A percentile compares a stretch with the other conserved stretches of the same genome.
Evolutionary conservation across 306 rosid species (phyloP).

Genomic region (Alnus glutinosa): DNA sequence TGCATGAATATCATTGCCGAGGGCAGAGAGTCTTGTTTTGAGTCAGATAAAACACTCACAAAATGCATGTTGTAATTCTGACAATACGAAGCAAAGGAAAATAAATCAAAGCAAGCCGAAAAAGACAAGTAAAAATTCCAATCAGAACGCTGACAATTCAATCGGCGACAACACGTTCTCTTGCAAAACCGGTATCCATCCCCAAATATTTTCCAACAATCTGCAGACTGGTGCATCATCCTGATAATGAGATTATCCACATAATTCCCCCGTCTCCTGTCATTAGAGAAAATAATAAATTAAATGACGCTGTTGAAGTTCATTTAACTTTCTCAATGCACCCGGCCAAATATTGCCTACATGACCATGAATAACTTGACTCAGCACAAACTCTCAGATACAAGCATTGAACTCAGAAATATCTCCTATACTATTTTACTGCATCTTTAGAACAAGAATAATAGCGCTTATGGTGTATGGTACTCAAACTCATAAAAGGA

Average conservation of each 20-base stretch:
- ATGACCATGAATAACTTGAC: neutral
- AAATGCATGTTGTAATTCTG: neutral
- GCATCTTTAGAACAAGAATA: neutral
- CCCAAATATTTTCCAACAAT: conserved; percentile 6
- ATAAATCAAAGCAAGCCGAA: conserved; percentile 17
- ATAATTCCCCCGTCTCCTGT: neutral
- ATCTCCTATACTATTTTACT: neutral
- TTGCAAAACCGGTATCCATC: conserved; percentile 26
- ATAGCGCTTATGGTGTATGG: neutral
- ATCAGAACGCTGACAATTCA: conserved; percentile 29
- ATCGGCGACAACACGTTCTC: conserved; percentile 26
- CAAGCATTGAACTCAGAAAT: neutral
- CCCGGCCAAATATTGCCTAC: too few relatives aligned
- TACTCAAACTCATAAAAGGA: neutral
- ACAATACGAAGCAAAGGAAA: conserved; percentile 24
- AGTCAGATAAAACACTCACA: conserved; percentile 1
- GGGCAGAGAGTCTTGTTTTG: conserved; percentile 10
- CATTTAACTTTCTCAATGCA: too few relatives aligned
- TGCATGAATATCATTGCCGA: conserved; percentile 29
- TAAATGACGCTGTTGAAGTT: too few relatives aligned
- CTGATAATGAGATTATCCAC: conserved; percentile 4
- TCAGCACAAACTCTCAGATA: neutral
- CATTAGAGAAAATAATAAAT: neutral
- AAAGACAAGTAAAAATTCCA: conserved; percentile 26
- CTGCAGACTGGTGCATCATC: conserved; percentile 18